phyloP scores from a whole-genome alignment of 2,329 filamentous ascomycete species.

The Xylaria sp. region DNA sequence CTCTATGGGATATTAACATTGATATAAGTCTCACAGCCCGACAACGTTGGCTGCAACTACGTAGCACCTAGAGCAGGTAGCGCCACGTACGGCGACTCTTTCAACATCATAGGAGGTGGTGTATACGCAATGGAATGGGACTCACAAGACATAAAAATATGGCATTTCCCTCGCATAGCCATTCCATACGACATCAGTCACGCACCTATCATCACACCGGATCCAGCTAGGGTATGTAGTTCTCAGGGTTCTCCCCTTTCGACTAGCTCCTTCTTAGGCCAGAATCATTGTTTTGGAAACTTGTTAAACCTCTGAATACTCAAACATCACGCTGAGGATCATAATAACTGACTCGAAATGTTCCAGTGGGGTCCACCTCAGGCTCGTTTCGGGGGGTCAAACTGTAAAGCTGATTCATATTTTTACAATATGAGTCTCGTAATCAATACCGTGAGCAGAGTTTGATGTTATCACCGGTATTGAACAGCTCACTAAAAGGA shows the following conservation, averaged over 20 bases:
- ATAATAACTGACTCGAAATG: neutral
- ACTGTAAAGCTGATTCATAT: constrained; percentile 72
- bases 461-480: neutral
- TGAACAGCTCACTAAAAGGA: constrained; percentile 12
- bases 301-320: neutral
- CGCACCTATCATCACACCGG: constrained; percentile 60
- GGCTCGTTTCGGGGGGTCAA: constrained; percentile 71
- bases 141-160: constrained; percentile 72
- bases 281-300: neutral
- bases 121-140: constrained; percentile 80
- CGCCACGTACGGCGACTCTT: constrained; percentile 67
- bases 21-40: constrained; percentile 49
- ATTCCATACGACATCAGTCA: constrained; percentile 73
- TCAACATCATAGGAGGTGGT: constrained; percentile 74
- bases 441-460: constrained; percentile 67
- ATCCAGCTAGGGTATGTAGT: constrained; percentile 58
- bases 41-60: constrained; percentile 60
- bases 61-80: constrained; percentile 54
- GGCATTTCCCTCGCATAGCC: constrained; percentile 75
- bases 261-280: neutral
- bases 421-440: constrained; percentile 78
- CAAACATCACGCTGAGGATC: neutral
- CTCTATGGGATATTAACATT: constrained; percentile 7
- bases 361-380: constrained; percentile 72
- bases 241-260: neutral